A percentile compares a stretch with the other conserved stretches of the same genome.
phyloP scores from a whole-genome alignment of 139 green algal genomes.

The Chara braunii region DNA sequence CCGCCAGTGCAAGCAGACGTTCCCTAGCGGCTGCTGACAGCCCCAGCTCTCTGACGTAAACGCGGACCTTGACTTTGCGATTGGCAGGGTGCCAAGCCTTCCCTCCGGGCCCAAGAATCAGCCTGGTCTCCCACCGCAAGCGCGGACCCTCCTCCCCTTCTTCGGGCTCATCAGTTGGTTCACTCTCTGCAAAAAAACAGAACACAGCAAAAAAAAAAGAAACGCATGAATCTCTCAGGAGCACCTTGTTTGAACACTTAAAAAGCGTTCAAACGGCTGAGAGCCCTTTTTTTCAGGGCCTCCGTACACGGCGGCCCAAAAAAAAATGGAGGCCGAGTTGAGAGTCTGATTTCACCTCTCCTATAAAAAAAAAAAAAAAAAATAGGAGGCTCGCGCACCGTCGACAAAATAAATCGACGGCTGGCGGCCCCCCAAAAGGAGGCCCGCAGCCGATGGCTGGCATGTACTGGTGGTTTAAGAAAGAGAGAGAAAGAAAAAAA shows the following conservation, averaged over 20 bases:
- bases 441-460: too few species aligned
- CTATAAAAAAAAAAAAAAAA: too few species aligned
- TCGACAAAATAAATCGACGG: too few species aligned
- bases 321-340: too few species aligned
- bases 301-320: too few species aligned
- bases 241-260: not conserved
- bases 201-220: not conserved
- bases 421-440: too few species aligned
- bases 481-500: too few species aligned
- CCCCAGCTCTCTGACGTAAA: constrained; percentile 19
- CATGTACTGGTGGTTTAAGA: too few species aligned
- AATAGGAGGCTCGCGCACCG: too few species aligned
- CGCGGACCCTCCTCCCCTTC: constrained; percentile 21
- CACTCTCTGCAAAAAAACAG: constrained; percentile 7
- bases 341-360: too few species aligned
- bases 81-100: constrained; percentile 37
- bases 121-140: constrained; percentile 22
- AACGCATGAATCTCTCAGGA: not conserved
- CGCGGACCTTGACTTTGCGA: constrained; percentile 28
- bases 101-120: constrained; percentile 26
- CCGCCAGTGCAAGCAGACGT: constrained; percentile 30
- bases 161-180: constrained; percentile 1
- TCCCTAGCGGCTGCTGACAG: constrained; percentile 14
- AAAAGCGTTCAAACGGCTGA: not conserved
- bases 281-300: too few species aligned